Conservation (phyloP, 73 alveolate species). For the Effrenium voratum region DNA sequence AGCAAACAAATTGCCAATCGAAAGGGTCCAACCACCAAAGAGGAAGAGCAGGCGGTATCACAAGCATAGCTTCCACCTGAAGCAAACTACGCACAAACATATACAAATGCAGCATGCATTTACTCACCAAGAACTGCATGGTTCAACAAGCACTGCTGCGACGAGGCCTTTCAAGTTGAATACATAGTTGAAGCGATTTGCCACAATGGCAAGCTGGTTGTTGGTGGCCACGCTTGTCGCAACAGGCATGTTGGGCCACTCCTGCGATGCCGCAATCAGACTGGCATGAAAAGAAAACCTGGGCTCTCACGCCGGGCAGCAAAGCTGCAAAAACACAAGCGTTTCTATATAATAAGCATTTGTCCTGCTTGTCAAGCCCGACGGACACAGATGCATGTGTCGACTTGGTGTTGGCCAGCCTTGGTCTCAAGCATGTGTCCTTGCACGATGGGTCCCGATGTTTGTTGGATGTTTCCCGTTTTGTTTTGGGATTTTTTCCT, state of each 20-base stretch:
- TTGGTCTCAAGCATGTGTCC: too few relatives aligned
- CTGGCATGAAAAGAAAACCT: too few relatives aligned
- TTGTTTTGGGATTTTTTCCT: too few relatives aligned
- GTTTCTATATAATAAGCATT: too few relatives aligned
- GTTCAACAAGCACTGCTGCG: neutral
- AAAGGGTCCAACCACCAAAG: constrained; percentile 71
- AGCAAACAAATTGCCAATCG: neutral
- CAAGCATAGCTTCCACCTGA: constrained; percentile 89
- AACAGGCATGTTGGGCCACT: constrained; percentile 84
- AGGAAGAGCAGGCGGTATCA: constrained; percentile 93
- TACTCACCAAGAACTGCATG: neutral
- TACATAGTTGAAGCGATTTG: constrained; percentile 89
- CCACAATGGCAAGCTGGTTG: constrained; percentile 93
- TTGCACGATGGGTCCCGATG: too few relatives aligned
- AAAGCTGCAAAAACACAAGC: too few relatives aligned
- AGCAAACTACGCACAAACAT: neutral
- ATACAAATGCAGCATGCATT: neutral
- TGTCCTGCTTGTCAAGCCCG: constrained; percentile 90
- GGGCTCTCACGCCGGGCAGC: neutral
- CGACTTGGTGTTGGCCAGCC: constrained; percentile 81
- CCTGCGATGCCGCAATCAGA: neutral
- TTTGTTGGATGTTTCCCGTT: too few relatives aligned
- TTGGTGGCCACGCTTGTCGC: constrained; percentile 67
- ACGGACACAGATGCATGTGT: constrained; percentile 87
- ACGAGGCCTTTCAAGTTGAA: constrained; percentile 71